A percentile compares a stretch with the other conserved stretches of the same genome.
Conservation (phyloP, 805 yeast genomes). For the Cyberlindnera misumaiensis region DNA sequence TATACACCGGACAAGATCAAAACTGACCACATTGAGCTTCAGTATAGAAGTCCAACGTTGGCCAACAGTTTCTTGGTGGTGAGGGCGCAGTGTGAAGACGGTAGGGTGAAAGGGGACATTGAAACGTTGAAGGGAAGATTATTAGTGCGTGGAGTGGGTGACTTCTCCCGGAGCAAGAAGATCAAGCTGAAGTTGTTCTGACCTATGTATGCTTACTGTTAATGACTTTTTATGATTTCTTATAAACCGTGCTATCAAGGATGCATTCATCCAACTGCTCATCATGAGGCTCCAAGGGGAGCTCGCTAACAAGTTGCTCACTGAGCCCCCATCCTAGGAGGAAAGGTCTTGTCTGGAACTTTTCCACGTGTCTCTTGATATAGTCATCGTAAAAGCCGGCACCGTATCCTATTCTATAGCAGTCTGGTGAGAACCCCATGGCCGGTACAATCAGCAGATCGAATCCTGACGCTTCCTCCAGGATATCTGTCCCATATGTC, state of each 20-base stretch:
- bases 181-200: background rate
- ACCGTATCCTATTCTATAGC: slow-evolving; percentile 77
- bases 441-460: slow-evolving; percentile 83
- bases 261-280: slow-evolving; percentile 50
- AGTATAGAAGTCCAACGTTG: slow-evolving; percentile 65
- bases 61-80: slow-evolving; percentile 73
- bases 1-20: slow-evolving; percentile 36
- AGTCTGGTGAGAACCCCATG: slow-evolving; percentile 56
- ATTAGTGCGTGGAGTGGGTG: slow-evolving; percentile 52
- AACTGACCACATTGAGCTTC: slow-evolving; percentile 41
- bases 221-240: background rate
- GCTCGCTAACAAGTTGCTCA: slow-evolving; percentile 48
- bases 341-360: slow-evolving; percentile 28
- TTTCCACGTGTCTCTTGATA: slow-evolving; percentile 38
- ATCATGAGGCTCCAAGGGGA: slow-evolving; percentile 63
- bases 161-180: slow-evolving; percentile 22
- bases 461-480: slow-evolving; percentile 34
- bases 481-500: slow-evolving; percentile 21
- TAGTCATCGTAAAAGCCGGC: slow-evolving; percentile 88
- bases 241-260: slow-evolving; percentile 26
- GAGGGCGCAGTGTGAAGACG: slow-evolving; percentile 38
- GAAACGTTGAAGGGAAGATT: slow-evolving; percentile 45
- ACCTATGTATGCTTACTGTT: background rate
- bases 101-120: slow-evolving; percentile 44
- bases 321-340: slow-evolving; percentile 59